Base-by-base conservation (phyloP, 805 yeast species). In the Saturnispora zaruensis region DNA sequence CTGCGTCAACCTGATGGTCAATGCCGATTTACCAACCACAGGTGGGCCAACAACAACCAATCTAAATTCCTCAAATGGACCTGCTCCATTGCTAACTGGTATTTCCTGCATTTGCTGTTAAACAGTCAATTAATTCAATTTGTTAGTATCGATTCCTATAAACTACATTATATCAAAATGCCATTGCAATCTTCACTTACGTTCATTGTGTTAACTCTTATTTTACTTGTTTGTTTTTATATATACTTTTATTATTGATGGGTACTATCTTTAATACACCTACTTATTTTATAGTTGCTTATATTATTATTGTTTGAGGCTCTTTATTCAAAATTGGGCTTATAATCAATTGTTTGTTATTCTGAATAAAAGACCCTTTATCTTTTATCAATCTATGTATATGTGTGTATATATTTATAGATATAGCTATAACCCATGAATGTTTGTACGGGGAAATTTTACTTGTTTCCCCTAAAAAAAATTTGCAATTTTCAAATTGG, bases 11-110 rank as follows among this genome's bases (percentile, higher is more conserved):
- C 93, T 96, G 56, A 93, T 93, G 25, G 99, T 93, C 55, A 93
- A 72, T 5, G 99, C 98, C 23, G 95, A 84, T 67, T 93, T 93
- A 70, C 99, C 99, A 50, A 93, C 99, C 69, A 96, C 97, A 64
- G 98, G 98, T 37, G 97, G 97, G 50, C 98, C 99, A 50, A 91
- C 96, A 42, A 91, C 97, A 4, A 93, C 99, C 52, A 93, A 70
- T 65, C 95, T 89, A 66, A 82, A 91, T 67, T 90, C 96, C 66
- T 84, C 41, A 14, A 47, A 21, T 13, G 50, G 24, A 33, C 25
- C 36, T 47, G 49, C 37, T 46, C 23, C 18, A 16, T 24, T 38
- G 18, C n/a, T 38, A 6, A 8, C 21, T 23, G 25, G 6, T 34
- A 28, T 28, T 28, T 28, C 32, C 24, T 16, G 40, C 21, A 9